Evolutionary conservation across 1,284 basidiomycete species (phyloP).

Genomic region (Inonotus hispidus): DNA sequence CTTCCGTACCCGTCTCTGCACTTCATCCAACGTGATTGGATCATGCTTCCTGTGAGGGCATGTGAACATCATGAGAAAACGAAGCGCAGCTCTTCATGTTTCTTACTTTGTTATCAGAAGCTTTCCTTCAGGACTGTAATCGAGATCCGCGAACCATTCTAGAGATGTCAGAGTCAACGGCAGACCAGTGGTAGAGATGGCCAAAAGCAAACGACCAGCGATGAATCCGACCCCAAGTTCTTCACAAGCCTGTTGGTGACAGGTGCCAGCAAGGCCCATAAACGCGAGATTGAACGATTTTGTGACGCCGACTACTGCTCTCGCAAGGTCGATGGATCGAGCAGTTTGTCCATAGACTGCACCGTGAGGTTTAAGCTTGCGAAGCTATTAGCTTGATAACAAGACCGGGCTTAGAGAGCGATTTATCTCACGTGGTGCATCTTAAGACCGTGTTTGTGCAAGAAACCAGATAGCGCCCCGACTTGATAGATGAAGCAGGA

Average conservation of each 20-base stretch:
- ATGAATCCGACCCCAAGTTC: constrained; percentile 52
- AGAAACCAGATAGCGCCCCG: constrained; percentile 52
- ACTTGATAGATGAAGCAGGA: constrained; percentile 60
- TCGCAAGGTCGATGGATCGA: constrained; percentile 46
- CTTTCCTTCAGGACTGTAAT: constrained; percentile 49
- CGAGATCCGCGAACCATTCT: constrained; percentile 63
- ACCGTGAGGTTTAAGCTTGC: constrained; percentile 48
- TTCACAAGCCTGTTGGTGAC: constrained; percentile 47
- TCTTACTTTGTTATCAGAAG: constrained; percentile 51
- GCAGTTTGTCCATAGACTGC: constrained; percentile 52
- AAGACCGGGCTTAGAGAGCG: neutral
- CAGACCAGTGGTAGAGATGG: neutral
- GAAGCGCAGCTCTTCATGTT: neutral
- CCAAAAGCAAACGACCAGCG: constrained; percentile 35
- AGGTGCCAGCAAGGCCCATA: constrained; percentile 55
- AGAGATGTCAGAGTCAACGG: neutral
- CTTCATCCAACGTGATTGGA: constrained; percentile 37
- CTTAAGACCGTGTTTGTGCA: constrained; percentile 41
- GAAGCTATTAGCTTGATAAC: neutral
- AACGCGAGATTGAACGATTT: constrained; percentile 49
- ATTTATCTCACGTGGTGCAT: constrained; percentile 41
- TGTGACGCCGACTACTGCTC: constrained; percentile 44
- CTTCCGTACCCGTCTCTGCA: constrained; percentile 39
- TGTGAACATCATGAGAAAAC: neutral
- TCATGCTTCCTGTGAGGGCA: constrained; percentile 42